Evolutionary conservation across 2,329 filamentous ascomycete species (phyloP), one percentile per base, ranked within the genome.

Genomic region (Cercospora sp.): DNA sequence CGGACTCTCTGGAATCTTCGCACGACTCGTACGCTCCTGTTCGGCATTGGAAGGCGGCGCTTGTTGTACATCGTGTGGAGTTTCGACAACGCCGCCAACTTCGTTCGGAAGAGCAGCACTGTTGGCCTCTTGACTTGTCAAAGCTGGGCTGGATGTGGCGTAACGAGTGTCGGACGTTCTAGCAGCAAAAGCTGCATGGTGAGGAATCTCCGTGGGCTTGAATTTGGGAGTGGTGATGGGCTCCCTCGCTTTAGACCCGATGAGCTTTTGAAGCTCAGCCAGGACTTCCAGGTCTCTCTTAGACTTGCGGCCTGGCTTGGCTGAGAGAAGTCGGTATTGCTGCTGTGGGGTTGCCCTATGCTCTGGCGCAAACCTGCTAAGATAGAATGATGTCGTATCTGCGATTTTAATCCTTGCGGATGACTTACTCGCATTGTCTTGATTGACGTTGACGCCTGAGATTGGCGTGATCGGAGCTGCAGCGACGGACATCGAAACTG

Each of bases 231-330:
- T 18, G 8, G n/a, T 20, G 20, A 18, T 13, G 7, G 31, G 45
- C 5, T 31, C 30, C 10, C 30, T 23, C 39, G 31, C 16, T 6
- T 48, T 51, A 30, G 51, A 53, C n/a, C 60, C 65, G 16, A 64
- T 45, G 23, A 45, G 18, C 13, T 45, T 55, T 31, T 60, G 62
- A 18, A 67, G 59, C 20, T 57, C 45, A 13, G 66, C 60, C 28
- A 68, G 45, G 13, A 64, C 26, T 39, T 65, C 67, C 39, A 66
- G 39, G 30, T 60, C 64, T 57, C 39, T 64, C 59, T 65, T 62
- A 9, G 59, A 60, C 42, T 65, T 68, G 6, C 67, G 67, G 2
- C 67, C 63, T 3, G 39, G 39, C 31, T 68, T 59, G 20, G 64
- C 62, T 18, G 51, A 57, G 5, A 64, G 31, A 18, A 57, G 31